Conservation (phyloP, 352 stramenopile genomes). For the Globisporangium carolinianum region DNA sequence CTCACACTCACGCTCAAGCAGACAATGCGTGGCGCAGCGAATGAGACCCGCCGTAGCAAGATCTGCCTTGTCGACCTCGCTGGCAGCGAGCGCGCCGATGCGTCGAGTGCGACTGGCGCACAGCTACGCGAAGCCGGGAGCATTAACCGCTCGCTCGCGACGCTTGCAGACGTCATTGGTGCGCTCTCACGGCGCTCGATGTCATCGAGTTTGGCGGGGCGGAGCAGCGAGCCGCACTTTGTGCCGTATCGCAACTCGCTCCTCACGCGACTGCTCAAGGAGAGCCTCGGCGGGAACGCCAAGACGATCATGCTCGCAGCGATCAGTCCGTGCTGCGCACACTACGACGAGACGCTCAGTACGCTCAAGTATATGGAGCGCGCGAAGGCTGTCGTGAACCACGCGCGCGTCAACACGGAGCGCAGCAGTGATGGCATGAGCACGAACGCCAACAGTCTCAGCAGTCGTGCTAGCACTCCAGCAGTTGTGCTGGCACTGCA, state of each 20-base stretch:
- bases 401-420: constrained; percentile 27
- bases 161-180: constrained; percentile 80
- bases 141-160: constrained; percentile 83
- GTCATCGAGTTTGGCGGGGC: neutral
- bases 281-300: constrained; percentile 74
- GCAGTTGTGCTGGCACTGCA: constrained; percentile 28
- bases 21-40: constrained; percentile 7
- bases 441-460: neutral
- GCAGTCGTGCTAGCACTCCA: neutral
- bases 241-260: constrained; percentile 88
- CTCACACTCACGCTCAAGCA: constrained; percentile 54
- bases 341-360: constrained; percentile 86
- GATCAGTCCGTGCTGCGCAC: constrained; percentile 73
- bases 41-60: constrained; percentile 38
- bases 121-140: constrained; percentile 63
- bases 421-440: constrained; percentile 4
- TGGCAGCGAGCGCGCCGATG: constrained; percentile 54
- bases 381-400: constrained; percentile 45
- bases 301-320: constrained; percentile 85
- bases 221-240: constrained; percentile 24
- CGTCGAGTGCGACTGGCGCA: constrained; percentile 32
- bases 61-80: constrained; percentile 71
- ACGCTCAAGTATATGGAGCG: constrained; percentile 81
- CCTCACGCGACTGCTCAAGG: constrained; percentile 75
- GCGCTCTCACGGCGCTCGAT: constrained; percentile 38